Evolutionary conservation across 768 basidiomycete species (phyloP).

Genomic region (Boletus sp.): DNA sequence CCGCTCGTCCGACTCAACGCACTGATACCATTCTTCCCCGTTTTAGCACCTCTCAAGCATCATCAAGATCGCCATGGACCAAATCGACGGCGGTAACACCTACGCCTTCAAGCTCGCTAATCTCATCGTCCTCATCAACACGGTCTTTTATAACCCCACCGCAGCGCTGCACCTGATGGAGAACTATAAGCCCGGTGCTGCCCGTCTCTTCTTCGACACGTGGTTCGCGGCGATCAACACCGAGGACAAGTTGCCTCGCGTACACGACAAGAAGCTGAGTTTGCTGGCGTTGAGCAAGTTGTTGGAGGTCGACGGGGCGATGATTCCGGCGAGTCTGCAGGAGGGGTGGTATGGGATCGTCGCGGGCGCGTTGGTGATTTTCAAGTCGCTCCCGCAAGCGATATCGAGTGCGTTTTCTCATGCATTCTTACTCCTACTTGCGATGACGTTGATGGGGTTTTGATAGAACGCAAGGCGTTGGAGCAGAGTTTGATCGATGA

Average conservation of each 20-base stretch:
- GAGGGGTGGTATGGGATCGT: conserved; percentile 79
- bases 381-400: conserved; percentile 77
- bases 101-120: conserved; percentile 68
- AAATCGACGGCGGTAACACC: conserved; percentile 63
- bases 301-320: conserved; percentile 62
- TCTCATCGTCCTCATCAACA: conserved; percentile 80
- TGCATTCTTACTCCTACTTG: background rate
- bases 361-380: conserved; percentile 64
- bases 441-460: background rate
- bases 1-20: background rate
- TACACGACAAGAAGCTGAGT: conserved; percentile 88
- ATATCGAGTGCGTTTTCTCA: conserved; percentile 54
- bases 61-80: conserved; percentile 56
- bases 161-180: conserved; percentile 79
- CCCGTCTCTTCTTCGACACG: conserved; percentile 75
- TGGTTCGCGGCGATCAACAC: conserved; percentile 78
- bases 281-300: conserved; percentile 75
- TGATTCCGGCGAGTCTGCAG: conserved; percentile 56
- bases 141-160: conserved; percentile 79
- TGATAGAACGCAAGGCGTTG: conserved; percentile 56
- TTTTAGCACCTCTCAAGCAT: conserved; percentile 62
- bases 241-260: conserved; percentile 64
- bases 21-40: background rate
- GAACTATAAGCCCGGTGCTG: conserved; percentile 50
- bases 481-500: conserved; percentile 49